Conservation (phyloP, 139 green algal species). For the Deuterostichococcus epilithicus region DNA sequence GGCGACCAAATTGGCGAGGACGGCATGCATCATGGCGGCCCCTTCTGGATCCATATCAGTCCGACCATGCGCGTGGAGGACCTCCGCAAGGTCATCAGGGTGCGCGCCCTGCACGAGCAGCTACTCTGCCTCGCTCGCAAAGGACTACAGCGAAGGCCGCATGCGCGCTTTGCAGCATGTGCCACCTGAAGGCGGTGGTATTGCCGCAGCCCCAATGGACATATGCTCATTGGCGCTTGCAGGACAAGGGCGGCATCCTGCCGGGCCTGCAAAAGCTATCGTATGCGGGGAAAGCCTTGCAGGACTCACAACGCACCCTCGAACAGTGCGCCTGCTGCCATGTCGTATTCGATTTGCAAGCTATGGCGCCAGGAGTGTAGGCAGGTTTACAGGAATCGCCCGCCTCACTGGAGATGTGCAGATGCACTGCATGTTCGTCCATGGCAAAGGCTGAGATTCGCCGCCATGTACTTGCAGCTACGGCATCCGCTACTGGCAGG, state of each 20-base stretch:
- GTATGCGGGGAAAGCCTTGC: slow-evolving; percentile 77
- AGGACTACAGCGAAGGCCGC: background rate
- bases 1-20: slow-evolving; percentile 43
- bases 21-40: slow-evolving; percentile 68
- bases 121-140: too few species aligned
- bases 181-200: background rate
- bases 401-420: too few species aligned
- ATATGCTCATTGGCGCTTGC: slow-evolving; percentile 1
- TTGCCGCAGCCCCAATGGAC: background rate
- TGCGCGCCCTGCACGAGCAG: slow-evolving; percentile 12
- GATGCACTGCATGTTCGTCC: too few species aligned
- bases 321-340: slow-evolving; percentile 62
- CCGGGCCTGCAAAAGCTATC: slow-evolving; percentile 74
- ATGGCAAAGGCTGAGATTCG: too few species aligned
- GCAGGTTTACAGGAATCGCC: too few species aligned
- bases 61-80: slow-evolving; percentile 79
- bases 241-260: slow-evolving; percentile 75
- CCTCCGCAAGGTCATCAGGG: slow-evolving; percentile 67
- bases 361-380: too few species aligned
- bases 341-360: background rate
- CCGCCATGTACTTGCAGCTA: too few species aligned
- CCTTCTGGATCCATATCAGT: slow-evolving; percentile 68
- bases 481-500: slow-evolving; percentile 82
- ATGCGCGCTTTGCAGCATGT: background rate
- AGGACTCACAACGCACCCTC: slow-evolving; percentile 85